Percentiles rank a stretch among this genome's conserved stretches.
Conservation (phyloP, 1,284 basidiomycete species). For the Neonothopanus nambi region DNA sequence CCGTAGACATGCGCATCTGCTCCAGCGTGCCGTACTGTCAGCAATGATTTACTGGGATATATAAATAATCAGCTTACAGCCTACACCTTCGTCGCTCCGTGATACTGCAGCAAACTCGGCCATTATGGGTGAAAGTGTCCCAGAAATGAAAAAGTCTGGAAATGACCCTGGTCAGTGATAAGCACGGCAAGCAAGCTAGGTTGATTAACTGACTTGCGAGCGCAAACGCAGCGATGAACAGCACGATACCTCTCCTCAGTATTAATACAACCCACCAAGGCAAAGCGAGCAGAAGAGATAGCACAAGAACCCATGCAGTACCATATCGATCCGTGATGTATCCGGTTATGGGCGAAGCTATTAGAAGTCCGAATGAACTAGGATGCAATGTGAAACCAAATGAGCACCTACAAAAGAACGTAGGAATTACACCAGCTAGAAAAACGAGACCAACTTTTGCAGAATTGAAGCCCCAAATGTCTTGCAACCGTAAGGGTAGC, state of each 20-base stretch:
- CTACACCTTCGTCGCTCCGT: slow-evolving; percentile 55
- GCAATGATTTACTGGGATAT: not conserved
- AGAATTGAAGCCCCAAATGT: slow-evolving; percentile 60
- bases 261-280: slow-evolving; percentile 70
- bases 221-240: slow-evolving; percentile 64
- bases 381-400: not conserved
- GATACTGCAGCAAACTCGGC: slow-evolving; percentile 65
- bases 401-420: slow-evolving; percentile 54
- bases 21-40: not conserved
- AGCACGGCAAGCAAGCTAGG: not conserved
- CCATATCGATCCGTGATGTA: slow-evolving; percentile 64
- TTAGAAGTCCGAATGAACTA: not conserved
- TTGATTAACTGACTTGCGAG: slow-evolving; percentile 54
- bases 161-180: slow-evolving; percentile 1
- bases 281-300: slow-evolving; percentile 52
- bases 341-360: slow-evolving; percentile 65
- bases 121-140: slow-evolving; percentile 57
- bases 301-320: slow-evolving; percentile 53
- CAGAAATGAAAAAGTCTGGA: slow-evolving; percentile 61
- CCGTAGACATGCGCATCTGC: slow-evolving; percentile 66
- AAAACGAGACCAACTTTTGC: slow-evolving; percentile 70
- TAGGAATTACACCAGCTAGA: slow-evolving; percentile 69
- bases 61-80: slow-evolving; percentile 47
- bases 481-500: slow-evolving; percentile 65
- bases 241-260: slow-evolving; percentile 48